These are phyloP conservation scores for Aureobasidium musti DNA, from an alignment of 2,329 filamentous ascomycete species.

Conservation along the genomic window DNA sequence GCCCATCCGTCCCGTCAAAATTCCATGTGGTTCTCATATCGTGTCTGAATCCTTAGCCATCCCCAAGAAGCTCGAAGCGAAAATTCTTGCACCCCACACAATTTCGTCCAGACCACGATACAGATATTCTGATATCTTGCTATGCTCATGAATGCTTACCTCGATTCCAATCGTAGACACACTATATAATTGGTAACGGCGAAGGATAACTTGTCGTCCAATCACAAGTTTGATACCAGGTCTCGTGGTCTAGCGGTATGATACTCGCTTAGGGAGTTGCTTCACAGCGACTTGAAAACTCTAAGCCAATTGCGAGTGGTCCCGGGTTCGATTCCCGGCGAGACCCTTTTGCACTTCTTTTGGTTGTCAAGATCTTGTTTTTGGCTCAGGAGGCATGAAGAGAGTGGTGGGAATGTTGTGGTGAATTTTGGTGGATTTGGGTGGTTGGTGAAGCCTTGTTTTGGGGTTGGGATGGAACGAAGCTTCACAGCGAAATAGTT, in stretches of 20 bases:
- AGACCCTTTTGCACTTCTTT: not conserved
- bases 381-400: too few relatives aligned
- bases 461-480: too few relatives aligned
- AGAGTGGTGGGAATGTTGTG: too few relatives aligned
- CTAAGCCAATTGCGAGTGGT: conserved; percentile 29
- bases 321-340: conserved; percentile 30
- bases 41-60: not conserved
- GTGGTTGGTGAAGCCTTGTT: too few relatives aligned
- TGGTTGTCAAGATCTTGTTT: too few relatives aligned
- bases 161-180: too few relatives aligned
- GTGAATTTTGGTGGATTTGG: too few relatives aligned
- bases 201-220: not conserved
- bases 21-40: not conserved
- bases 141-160: too few relatives aligned
- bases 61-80: not conserved
- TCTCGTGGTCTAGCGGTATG: conserved; percentile 31
- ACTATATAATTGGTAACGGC: too few relatives aligned
- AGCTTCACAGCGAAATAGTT: too few relatives aligned
- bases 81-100: not conserved
- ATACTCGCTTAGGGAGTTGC: conserved; percentile 30
- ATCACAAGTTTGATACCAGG: not conserved
- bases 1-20: too few relatives aligned
- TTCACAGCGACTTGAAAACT: not conserved
- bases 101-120: not conserved
- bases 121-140: too few relatives aligned